A percentile compares a stretch with the other conserved stretches of the same genome.
phyloP scores from a whole-genome alignment of 495 filamentous ascomycete species.

The Clohesyomyces aquaticus region DNA sequence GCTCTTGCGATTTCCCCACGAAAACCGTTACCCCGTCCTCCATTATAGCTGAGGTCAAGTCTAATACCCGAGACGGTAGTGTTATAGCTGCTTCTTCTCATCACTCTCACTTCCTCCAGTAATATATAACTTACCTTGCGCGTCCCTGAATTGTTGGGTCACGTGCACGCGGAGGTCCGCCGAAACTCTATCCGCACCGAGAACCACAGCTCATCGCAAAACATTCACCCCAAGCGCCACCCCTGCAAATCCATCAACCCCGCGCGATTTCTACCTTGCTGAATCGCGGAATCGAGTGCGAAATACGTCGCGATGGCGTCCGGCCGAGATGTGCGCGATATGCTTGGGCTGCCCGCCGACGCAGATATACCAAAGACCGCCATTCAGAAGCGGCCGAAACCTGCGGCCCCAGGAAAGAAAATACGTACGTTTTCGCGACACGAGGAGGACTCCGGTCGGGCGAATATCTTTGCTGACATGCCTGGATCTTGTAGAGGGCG shows the following conservation, averaged over 20 bases:
- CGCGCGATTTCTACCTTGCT: neutral
- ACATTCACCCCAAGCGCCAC: neutral
- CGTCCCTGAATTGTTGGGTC: no score
- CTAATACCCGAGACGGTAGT: no score
- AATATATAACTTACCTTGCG: no score
- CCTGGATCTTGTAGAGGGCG: conserved; percentile 63
- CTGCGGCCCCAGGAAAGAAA: conserved; percentile 26
- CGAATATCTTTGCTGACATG: conserved; percentile 5
- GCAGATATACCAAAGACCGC: conserved; percentile 16
- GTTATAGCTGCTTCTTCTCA: no score
- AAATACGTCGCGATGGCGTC: conserved; percentile 39
- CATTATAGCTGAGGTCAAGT: no score
- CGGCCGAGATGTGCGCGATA: conserved; percentile 43
- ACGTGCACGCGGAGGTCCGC: neutral
- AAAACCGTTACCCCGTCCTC: no score
- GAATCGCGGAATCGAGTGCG: neutral
- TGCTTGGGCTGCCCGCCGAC: conserved; percentile 39
- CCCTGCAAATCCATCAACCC: conserved; percentile 23
- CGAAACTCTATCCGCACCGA: neutral
- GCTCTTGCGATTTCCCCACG: no score
- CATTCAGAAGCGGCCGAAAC: conserved; percentile 35
- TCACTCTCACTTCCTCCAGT: no score
- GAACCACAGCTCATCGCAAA: neutral
- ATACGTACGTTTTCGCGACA: conserved; percentile 44
- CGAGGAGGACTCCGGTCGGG: neutral